Conservation (phyloP, 75 land plant species). For the Ceratopteris richardii region DNA sequence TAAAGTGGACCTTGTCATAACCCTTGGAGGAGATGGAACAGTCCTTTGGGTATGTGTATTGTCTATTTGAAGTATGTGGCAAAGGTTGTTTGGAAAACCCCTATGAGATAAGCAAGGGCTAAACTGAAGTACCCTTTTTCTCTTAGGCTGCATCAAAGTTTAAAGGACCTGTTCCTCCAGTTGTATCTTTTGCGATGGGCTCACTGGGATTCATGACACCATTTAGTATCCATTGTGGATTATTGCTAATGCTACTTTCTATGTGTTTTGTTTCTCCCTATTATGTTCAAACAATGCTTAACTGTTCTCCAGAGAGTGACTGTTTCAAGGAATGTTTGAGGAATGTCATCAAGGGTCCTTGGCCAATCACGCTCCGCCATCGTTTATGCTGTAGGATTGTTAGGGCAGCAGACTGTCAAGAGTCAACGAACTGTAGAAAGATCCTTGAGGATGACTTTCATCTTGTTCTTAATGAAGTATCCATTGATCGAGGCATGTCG, state of each 20-base stretch:
- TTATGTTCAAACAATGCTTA: not conserved
- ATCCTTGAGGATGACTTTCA: conserved; percentile 51
- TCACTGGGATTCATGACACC: conserved; percentile 99
- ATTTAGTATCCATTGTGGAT: conserved; percentile 65
- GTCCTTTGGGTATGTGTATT: conserved; percentile 81
- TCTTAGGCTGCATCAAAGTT: conserved; percentile 89
- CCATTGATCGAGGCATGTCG: conserved; percentile 90
- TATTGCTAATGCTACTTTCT: not conserved
- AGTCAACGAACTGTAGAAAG: conserved; percentile 5
- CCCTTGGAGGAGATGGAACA: conserved; percentile 99
- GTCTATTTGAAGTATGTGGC: not conserved
- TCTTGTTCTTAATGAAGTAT: conserved; percentile 91
- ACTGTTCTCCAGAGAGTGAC: conserved; percentile 49
- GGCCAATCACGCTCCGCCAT: conserved; percentile 76
- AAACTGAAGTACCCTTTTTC: no score
- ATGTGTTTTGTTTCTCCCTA: not conserved
- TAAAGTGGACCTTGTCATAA: conserved; percentile 79
- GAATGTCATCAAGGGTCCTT: conserved; percentile 63
- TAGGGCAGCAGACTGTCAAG: conserved; percentile 36
- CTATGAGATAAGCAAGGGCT: not conserved
- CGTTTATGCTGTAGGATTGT: conserved; percentile 77
- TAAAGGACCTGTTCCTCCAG: conserved; percentile 94
- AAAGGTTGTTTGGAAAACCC: not conserved
- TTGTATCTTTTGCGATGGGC: conserved; percentile 89
- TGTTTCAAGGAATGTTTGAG: conserved; percentile 58